These are phyloP conservation scores for Telopea speciosissima DNA, from an alignment of 177 flowering plant genomes.

Conservation along the genomic window DNA sequence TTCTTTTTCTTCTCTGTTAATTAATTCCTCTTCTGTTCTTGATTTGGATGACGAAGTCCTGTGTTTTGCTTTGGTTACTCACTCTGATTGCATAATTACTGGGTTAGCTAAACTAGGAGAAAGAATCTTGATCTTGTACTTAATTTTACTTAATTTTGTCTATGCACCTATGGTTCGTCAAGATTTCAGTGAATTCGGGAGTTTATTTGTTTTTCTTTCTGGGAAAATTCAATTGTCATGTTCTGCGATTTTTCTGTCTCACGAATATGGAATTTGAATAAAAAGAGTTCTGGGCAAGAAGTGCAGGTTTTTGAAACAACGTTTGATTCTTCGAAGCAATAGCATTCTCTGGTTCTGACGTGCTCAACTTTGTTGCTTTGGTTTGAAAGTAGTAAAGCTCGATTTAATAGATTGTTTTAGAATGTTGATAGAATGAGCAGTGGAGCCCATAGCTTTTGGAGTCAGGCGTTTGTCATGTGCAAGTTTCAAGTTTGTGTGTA, in stretches of 20 bases:
- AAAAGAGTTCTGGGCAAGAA: neutral
- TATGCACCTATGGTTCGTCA: neutral
- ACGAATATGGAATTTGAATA: no score
- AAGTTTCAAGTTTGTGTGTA: no score
- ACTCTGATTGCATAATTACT: neutral
- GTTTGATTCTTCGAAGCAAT: neutral
- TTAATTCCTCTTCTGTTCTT: neutral
- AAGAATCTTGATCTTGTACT: neutral
- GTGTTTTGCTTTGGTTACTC: neutral
- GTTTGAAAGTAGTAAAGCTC: no score
- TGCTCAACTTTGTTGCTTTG: no score
- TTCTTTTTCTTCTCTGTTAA: neutral
- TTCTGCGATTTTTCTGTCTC: neutral
- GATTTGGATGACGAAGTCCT: neutral
- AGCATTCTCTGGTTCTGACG: neutral
- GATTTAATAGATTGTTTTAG: no score
- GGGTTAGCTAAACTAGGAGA: neutral
- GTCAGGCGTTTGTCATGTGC: no score
- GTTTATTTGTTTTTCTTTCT: no score
- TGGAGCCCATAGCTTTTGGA: no score
- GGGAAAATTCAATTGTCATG: no score
- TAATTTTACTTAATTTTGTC: neutral
- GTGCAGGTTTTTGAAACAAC: neutral
- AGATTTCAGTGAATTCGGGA: neutral
- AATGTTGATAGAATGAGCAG: no score